Base-by-base conservation (phyloP, 495 filamentous ascomycete species). In the Xylaria scruposa region DNA sequence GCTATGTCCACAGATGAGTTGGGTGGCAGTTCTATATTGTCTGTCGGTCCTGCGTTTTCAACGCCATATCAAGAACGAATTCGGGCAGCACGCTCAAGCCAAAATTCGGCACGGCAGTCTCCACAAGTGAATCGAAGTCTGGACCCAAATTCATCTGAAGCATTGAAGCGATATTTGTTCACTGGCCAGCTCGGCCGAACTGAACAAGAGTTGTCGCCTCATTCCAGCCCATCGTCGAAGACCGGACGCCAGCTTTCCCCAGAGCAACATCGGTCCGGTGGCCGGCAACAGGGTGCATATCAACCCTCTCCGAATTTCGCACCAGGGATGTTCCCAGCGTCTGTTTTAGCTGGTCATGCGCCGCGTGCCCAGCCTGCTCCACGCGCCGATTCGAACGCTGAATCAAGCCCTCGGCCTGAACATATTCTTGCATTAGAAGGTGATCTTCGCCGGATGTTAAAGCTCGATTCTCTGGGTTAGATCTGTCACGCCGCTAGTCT, bases 1-100 rank as follows among this genome's bases (percentile, higher is more conserved):
- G 89, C 87, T 13, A 86, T 94, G 38, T 92, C 93, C 73, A 68
- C 88, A 17, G 83, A 89, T 68, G 93, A 95, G 72, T 82, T 94
- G 67, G 90, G 93, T 72, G 86, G 86, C 31, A 81, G 82, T 26
- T 81, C 85, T 24, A 78, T 82, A 15, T 81, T 82, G 13, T 79
- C 84, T 5, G 85, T 90, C 70, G 89, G 88, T 1, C 89, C 90
- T 40, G 85, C 90, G 4, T 92, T 92, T 78, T 90, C 90, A 0
- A 88, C 88, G 0, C 90, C 91, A 0, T 93, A 90, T 67, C 84
- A 88, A 26, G 88, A 92, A 66, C 87, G 90, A 40, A 90, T 92
- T 79, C 86, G 88, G 69, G 89, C 87, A 19, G 82, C 90, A 15
- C 81, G 79, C 4, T 78, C 76, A 12, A 72, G 19, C 40, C 75